Conservation (phyloP, 2,329 filamentous ascomycete genomes). For the Penicillium brasilianum region DNA sequence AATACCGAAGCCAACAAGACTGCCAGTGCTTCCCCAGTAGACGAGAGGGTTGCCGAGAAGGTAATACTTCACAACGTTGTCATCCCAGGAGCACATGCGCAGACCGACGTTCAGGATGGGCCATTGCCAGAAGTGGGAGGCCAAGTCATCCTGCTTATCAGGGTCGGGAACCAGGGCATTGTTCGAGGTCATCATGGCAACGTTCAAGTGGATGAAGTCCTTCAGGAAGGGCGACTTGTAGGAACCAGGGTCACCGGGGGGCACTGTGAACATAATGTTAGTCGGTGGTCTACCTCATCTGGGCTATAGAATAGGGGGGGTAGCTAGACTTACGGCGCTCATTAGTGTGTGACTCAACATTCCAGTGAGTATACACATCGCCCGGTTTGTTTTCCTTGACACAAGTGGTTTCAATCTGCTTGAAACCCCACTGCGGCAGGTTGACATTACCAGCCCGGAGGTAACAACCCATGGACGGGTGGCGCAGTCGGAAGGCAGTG, state of each 20-base stretch:
- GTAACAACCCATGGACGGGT: conserved; percentile 85
- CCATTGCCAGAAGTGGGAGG: conserved; percentile 98
- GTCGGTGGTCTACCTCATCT: not conserved
- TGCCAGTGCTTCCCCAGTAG: conserved; percentile 90
- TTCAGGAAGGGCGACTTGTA: conserved; percentile 98
- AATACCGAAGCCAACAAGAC: conserved; percentile 73
- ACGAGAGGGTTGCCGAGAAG: conserved; percentile 94
- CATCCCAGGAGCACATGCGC: conserved; percentile 98
- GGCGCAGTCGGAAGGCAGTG: conserved; percentile 86
- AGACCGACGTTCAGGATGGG: conserved; percentile 92
- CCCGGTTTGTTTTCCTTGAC: conserved; percentile 89
- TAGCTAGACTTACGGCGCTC: conserved; percentile 74
- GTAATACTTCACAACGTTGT: conserved; percentile 96
- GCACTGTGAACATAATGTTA: conserved; percentile 61
- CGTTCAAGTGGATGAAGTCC: conserved; percentile 96
- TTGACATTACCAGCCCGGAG: conserved; percentile 94
- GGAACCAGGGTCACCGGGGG: conserved; percentile 82
- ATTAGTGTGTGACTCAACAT: conserved; percentile 93
- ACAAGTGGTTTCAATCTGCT: conserved; percentile 98
- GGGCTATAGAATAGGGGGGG: not conserved
- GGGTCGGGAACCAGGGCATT: conserved; percentile 97
- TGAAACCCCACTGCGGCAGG: conserved; percentile 98
- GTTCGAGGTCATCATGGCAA: conserved; percentile 99
- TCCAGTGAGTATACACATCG: conserved; percentile 98
- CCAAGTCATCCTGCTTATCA: conserved; percentile 98